Evolutionary conservation across 108 stramenopile genomes (phyloP).

Genomic region (Bacterosira constricta): DNA sequence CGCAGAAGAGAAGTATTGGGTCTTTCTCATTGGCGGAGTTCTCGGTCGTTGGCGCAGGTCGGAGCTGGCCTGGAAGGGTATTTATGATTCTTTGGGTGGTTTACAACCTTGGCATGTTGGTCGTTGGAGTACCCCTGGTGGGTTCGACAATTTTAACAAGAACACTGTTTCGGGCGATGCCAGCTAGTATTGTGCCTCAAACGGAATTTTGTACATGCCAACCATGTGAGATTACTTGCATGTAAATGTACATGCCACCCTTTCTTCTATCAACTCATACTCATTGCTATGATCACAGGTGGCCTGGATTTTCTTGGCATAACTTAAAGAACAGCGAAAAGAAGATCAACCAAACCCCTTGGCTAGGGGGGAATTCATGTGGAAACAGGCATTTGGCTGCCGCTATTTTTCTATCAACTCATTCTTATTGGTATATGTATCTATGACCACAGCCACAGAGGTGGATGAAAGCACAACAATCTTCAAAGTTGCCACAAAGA

Average conservation of each 20-base stretch:
- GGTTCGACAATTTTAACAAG: background rate
- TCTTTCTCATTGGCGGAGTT: conserved; percentile 33
- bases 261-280: too few relatives aligned
- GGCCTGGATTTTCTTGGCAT: conserved; percentile 45
- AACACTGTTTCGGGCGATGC: conserved; percentile 23
- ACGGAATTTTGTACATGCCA: conserved; percentile 49
- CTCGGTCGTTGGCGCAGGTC: conserved; percentile 20
- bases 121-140: background rate
- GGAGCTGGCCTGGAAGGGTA: conserved; percentile 14
- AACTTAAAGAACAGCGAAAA: conserved; percentile 23
- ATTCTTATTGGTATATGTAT: conserved; percentile 9
- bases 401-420: background rate
- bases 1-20: conserved; percentile 19
- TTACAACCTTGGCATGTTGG: conserved; percentile 59
- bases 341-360: conserved; percentile 30
- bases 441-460: conserved; percentile 22
- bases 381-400: conserved; percentile 46
- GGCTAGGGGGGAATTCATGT: conserved; percentile 49
- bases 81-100: conserved; percentile 38
- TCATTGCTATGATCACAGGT: too few relatives aligned
- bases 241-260: too few relatives aligned
- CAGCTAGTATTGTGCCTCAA: conserved; percentile 17
- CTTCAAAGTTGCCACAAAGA: conserved; percentile 23
- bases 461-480: conserved; percentile 41
- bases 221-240: too few relatives aligned